Percentiles rank a stretch among this genome's conserved stretches.
Evolutionary conservation across 345 rosid genomes (phyloP).

Genomic region (Raphanus sativus): DNA sequence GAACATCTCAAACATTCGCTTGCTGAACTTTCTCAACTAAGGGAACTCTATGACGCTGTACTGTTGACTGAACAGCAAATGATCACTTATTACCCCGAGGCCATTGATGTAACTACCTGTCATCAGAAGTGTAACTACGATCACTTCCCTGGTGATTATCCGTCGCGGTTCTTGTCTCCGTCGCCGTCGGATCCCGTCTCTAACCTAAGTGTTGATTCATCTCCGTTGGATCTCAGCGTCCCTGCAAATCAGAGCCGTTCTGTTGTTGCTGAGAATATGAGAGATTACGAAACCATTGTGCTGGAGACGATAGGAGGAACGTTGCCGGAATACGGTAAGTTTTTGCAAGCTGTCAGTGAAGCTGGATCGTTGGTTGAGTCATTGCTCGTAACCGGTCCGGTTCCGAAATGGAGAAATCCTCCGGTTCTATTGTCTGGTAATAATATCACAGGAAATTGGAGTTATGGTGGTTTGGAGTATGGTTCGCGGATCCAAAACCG

Average conservation of each 20-base stretch:
- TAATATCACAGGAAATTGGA: conserved; percentile 2
- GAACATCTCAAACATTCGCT: conserved; percentile 17
- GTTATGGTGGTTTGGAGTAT: conserved; percentile 17
- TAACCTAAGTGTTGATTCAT: not conserved
- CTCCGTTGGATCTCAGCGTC: conserved; percentile 3
- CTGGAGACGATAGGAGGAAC: conserved; percentile 35
- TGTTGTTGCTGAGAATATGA: not conserved
- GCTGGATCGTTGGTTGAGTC: conserved; percentile 47
- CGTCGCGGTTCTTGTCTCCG: not conserved
- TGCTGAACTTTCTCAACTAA: conserved; percentile 4
- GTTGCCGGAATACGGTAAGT: conserved; percentile 50
- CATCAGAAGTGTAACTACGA: not conserved
- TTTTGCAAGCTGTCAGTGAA: conserved; percentile 43
- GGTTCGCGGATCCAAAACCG: conserved; percentile 28
- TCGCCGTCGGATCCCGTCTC: conserved; percentile 13
- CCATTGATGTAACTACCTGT: not conserved
- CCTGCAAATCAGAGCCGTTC: not conserved
- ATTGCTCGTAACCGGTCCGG: conserved; percentile 37
- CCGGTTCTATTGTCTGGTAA: conserved; percentile 34
- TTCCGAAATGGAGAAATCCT: conserved; percentile 53
- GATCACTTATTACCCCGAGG: not conserved
- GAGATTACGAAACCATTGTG: conserved; percentile 26
- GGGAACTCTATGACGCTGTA: not conserved
- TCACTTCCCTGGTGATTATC: not conserved
- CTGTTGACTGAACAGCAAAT: conserved; percentile 5